Evolutionary conservation across 2,329 filamentous ascomycete species (phyloP).

Genomic region (Aaosphaeria pasadenensis): DNA sequence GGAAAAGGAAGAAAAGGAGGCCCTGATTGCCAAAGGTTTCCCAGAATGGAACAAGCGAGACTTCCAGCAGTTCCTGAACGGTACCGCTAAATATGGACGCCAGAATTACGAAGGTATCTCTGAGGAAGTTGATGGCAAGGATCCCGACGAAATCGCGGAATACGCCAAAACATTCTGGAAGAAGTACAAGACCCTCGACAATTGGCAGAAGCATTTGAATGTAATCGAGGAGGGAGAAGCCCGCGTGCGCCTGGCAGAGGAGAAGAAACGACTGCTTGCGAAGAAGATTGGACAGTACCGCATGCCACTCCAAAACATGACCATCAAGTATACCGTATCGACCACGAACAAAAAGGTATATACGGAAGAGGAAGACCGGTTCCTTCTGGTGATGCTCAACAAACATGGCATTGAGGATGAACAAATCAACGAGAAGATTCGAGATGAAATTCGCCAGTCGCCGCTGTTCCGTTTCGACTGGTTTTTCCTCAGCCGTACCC

Average conservation of each 20-base stretch:
- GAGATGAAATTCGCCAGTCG: slow-evolving; percentile 94
- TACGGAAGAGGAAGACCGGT: slow-evolving; percentile 96
- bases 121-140: slow-evolving; percentile 88
- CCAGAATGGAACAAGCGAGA: slow-evolving; percentile 94
- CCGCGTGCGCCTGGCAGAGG: slow-evolving; percentile 80
- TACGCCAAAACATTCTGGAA: slow-evolving; percentile 98
- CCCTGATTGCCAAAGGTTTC: slow-evolving; percentile 80
- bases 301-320: slow-evolving; percentile 95
- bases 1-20: slow-evolving; percentile 82
- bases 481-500: slow-evolving; percentile 96
- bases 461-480: slow-evolving; percentile 97
- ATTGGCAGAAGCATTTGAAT: slow-evolving; percentile 84
- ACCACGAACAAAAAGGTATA: slow-evolving; percentile 99
- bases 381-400: slow-evolving; percentile 89
- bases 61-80: slow-evolving; percentile 97
- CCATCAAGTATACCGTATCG: slow-evolving; percentile 97
- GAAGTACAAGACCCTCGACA: slow-evolving; percentile 83
- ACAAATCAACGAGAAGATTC: slow-evolving; percentile 84
- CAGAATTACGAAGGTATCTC: slow-evolving; percentile 82
- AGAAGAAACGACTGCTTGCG: slow-evolving; percentile 87
- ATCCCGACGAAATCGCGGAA: slow-evolving; percentile 75
- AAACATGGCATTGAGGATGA: slow-evolving; percentile 90
- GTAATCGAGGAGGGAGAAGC: slow-evolving; percentile 93
- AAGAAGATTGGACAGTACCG: slow-evolving; percentile 97
- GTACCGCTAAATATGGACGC: slow-evolving; percentile 87